phyloP scores from a whole-genome alignment of 2,329 filamentous ascomycete species.

The Allantophomopsis lycopodina region DNA sequence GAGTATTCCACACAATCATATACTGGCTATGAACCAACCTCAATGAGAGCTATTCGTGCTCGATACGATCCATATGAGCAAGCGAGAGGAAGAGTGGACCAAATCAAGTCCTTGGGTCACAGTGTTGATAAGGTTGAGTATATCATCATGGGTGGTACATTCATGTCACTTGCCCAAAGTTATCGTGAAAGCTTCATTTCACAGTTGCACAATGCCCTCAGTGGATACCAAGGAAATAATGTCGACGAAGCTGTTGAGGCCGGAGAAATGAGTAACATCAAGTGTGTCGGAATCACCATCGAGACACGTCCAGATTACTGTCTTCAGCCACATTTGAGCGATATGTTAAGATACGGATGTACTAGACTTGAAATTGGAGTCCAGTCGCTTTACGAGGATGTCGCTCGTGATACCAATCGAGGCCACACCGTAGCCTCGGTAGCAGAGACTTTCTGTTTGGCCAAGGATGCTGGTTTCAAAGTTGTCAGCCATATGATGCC shows the following conservation, averaged over 20 bases:
- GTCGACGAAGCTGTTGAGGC: slow-evolving; percentile 93
- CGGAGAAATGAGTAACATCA: slow-evolving; percentile 91
- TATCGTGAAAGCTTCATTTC: slow-evolving; percentile 92
- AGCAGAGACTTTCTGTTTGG: slow-evolving; percentile 90
- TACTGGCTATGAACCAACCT: slow-evolving; percentile 95
- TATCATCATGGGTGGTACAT: slow-evolving; percentile 99
- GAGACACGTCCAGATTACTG: slow-evolving; percentile 97
- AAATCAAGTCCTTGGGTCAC: slow-evolving; percentile 89
- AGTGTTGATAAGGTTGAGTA: slow-evolving; percentile 99
- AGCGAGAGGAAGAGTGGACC: slow-evolving; percentile 86
- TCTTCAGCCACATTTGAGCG: slow-evolving; percentile 82
- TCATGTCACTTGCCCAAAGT: slow-evolving; percentile 85
- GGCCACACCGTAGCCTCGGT: slow-evolving; percentile 93
- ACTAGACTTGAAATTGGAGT: slow-evolving; percentile 91
- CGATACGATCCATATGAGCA: slow-evolving; percentile 98
- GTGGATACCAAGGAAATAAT: slow-evolving; percentile 84
- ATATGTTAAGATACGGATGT: slow-evolving; percentile 96
- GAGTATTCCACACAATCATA: slow-evolving; percentile 99
- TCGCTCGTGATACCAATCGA: slow-evolving; percentile 93
- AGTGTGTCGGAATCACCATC: slow-evolving; percentile 97
- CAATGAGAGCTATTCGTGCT: slow-evolving; percentile 94
- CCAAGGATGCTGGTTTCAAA: slow-evolving; percentile 97
- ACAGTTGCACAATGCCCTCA: slow-evolving; percentile 91
- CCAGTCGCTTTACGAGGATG: slow-evolving; percentile 93
- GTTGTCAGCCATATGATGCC: slow-evolving; percentile 99